Evolutionary conservation across 2,329 filamentous ascomycete species (phyloP), one percentile per base, ranked within the genome.

Genomic region (Ophiostoma sp.): DNA sequence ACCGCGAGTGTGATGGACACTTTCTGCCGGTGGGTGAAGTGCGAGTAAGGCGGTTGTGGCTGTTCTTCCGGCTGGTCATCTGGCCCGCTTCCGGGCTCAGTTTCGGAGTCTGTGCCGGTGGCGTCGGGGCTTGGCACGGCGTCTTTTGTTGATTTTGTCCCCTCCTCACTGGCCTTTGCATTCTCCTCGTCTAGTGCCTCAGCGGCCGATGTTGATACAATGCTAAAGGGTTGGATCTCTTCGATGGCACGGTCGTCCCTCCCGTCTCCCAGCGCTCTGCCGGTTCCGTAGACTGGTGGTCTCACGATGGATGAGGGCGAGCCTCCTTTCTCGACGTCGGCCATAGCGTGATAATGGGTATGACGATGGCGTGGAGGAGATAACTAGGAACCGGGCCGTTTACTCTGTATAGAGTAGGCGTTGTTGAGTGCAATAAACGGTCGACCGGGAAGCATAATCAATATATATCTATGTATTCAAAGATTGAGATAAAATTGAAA

Each of bases 1-100:
- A 78, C 80, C 2, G 76, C 78, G 4, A 82, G 71, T 13, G 81
- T 79, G 48, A 83, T 78, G 66, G 74, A 70, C 3, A 79, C 81
- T 82, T 57, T 57, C 23, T 57, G 52, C 10, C 23, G 52, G 52
- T 57, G 52, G n/a, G 52, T 57, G 11, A 57, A 57, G 52, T 13
- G 23, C 3, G 52, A 57, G 52, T 57, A 57, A 8, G 52, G 52
- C 23, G 52, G 52, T 57, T 23, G n/a, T 31, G 52, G 52, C 8
- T 8, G 23, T 3, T 15, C 52, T 57, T 57, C 52, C 11, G 52
- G 52, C 52, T 27, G 15, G 4, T 57, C n/a, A 8, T 57, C 52
- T 13, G 52, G 52, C 23, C 52, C 23, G n/a, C n/a, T 13, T 13
- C 11, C 52, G 23, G 52, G 27, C 52, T 27, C 52, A 3, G 52